A percentile compares a stretch with the other conserved stretches of the same genome.
These are phyloP conservation scores for Pinus taeda DNA, from an alignment of 75 land plant genomes.

Conservation along the genomic window DNA sequence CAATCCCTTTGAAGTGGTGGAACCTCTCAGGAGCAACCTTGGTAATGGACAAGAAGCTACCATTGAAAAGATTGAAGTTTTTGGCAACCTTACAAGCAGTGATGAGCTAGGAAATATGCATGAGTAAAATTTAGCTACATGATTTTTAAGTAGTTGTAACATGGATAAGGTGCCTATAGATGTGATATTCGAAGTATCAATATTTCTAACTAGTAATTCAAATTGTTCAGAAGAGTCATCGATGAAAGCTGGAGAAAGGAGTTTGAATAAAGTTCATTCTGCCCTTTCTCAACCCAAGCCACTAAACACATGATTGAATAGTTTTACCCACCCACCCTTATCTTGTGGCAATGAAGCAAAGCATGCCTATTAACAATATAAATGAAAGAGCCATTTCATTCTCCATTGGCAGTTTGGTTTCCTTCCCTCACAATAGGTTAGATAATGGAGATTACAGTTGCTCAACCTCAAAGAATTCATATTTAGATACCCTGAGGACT, in stretches of 20 bases:
- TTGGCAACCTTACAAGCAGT: background rate
- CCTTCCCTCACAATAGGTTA: background rate
- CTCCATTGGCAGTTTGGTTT: background rate
- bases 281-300: background rate
- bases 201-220: background rate
- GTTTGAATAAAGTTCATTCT: background rate
- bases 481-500: background rate
- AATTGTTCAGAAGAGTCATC: background rate
- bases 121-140: background rate
- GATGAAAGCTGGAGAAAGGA: background rate
- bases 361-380: background rate
- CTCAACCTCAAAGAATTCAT: background rate
- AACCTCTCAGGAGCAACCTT: background rate
- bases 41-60: background rate
- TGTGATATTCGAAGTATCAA: background rate
- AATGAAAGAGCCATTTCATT: background rate
- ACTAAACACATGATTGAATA: background rate
- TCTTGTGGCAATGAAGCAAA: background rate
- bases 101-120: background rate
- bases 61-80: background rate
- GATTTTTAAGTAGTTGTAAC: background rate
- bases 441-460: background rate
- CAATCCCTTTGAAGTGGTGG: constrained; percentile 10
- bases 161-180: background rate
- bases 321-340: background rate